phyloP scores from a whole-genome alignment of 139 green algal species.

The Chlorella sp. region DNA sequence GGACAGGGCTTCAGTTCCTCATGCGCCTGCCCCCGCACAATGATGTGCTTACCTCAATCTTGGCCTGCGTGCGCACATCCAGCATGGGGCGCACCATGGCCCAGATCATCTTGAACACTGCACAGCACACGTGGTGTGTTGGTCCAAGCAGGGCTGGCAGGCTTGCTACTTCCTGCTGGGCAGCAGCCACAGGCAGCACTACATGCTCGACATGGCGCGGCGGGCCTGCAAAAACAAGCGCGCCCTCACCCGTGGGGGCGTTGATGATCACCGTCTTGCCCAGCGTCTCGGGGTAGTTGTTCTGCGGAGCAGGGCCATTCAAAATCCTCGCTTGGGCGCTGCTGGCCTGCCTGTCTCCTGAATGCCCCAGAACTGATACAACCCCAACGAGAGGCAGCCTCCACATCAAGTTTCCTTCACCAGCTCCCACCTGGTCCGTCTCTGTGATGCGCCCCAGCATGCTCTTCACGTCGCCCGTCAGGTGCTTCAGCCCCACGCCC shows the following conservation, averaged over 20 bases:
- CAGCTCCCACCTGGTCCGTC: constrained; percentile 34
- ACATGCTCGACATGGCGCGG: not conserved
- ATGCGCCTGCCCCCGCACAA: no score
- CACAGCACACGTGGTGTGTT: no score
- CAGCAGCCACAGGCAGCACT: no score
- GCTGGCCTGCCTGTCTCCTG: not conserved
- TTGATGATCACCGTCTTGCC: constrained; percentile 88
- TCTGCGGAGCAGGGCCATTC: constrained; percentile 36
- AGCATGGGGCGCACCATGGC: constrained; percentile 76
- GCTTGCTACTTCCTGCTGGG: no score
- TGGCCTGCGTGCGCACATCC: constrained; percentile 77
- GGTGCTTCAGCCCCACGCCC: constrained; percentile 72
- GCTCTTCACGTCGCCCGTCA: constrained; percentile 61
- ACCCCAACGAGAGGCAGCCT: not conserved
- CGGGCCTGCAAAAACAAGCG: not conserved
- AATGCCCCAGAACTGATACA: not conserved
- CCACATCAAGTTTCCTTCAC: no score
- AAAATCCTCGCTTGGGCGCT: no score
- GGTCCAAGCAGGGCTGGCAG: not conserved
- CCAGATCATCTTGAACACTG: constrained; percentile 80
- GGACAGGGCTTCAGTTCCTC: no score
- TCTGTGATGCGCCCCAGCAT: constrained; percentile 59
- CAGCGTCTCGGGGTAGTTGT: constrained; percentile 91
- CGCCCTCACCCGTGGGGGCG: constrained; percentile 49
- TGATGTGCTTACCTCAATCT: constrained; percentile 80